Conservation (phyloP, 139 green algal genomes). For the Asterochloris erici region DNA sequence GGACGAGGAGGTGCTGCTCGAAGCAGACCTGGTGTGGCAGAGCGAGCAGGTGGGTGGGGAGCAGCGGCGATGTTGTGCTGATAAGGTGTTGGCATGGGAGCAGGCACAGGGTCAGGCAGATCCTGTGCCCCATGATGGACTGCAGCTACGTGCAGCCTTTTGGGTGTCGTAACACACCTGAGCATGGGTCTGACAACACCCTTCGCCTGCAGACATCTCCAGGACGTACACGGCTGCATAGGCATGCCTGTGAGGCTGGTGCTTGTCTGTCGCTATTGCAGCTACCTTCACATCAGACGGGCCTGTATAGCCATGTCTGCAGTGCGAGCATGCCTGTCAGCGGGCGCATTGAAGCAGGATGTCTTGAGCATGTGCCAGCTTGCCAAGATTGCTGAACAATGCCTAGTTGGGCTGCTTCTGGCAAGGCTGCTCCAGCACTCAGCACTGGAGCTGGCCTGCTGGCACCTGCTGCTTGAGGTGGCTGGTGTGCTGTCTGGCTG, state of each 20-base stretch:
- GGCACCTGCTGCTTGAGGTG: neutral
- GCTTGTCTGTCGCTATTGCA: too few relatives aligned
- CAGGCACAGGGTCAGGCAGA: neutral
- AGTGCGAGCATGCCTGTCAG: neutral
- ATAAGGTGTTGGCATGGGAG: neutral
- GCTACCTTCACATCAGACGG: too few relatives aligned
- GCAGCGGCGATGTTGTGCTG: neutral
- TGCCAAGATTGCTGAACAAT: too few relatives aligned
- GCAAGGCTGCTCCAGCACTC: neutral
- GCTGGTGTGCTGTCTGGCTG: neutral
- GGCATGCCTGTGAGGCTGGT: too few relatives aligned
- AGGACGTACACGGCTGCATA: neutral
- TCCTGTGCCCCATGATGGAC: neutral
- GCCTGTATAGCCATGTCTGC: neutral
- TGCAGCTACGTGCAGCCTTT: neutral
- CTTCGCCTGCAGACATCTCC: neutral
- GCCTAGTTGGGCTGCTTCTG: neutral
- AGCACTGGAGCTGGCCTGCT: neutral
- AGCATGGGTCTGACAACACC: neutral
- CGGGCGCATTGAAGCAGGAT: neutral
- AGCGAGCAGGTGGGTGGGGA: neutral
- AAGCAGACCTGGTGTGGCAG: constrained; percentile 14
- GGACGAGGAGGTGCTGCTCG: neutral
- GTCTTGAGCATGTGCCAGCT: neutral
- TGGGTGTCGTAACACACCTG: neutral